phyloP scores from a whole-genome alignment of 192 early-diverging fungal species.

The Coemansia sp. region DNA sequence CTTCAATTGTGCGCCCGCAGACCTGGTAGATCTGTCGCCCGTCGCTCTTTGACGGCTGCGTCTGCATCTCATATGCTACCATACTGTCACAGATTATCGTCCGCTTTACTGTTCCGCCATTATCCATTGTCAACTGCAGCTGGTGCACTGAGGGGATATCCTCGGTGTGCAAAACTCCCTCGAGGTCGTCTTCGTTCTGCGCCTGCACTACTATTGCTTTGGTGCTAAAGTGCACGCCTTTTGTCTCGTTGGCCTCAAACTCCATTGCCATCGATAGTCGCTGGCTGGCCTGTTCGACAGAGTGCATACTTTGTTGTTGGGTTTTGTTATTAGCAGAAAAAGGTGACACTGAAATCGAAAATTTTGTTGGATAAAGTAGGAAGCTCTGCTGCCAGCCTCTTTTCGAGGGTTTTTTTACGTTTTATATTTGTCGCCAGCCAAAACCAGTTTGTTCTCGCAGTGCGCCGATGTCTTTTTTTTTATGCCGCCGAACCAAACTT shows the following conservation, averaged over 20 bases:
- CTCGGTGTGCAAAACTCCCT: slow-evolving; percentile 20
- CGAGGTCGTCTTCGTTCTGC: slow-evolving; percentile 19
- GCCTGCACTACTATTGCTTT: slow-evolving; percentile 16
- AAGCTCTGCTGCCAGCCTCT: not conserved
- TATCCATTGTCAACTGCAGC: slow-evolving; percentile 21
- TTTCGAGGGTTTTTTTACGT: not conserved
- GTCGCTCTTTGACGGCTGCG: slow-evolving; percentile 16
- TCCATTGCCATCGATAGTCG: not conserved
- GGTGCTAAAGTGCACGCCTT: slow-evolving; percentile 24
- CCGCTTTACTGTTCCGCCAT: slow-evolving; percentile 24
- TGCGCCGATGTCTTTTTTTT: not conserved
- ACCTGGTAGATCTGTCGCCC: slow-evolving; percentile 32
- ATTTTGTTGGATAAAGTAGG: not conserved
- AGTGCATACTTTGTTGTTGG: not conserved
- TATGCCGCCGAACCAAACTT: not conserved
- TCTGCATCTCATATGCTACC: slow-evolving; percentile 39
- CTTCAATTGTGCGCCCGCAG: slow-evolving; percentile 24
- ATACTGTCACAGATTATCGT: slow-evolving; percentile 34
- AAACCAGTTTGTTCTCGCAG: not conserved
- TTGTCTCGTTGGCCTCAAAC: not conserved
- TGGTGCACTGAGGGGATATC: slow-evolving; percentile 32
- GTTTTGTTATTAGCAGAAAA: not conserved
- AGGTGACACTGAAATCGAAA: not conserved
- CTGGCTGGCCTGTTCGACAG: not conserved
- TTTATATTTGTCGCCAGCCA: not conserved